Evolutionary conservation across 1,284 basidiomycete species (phyloP).

Genomic region (Microbotryum lychnidis-dioicae): DNA sequence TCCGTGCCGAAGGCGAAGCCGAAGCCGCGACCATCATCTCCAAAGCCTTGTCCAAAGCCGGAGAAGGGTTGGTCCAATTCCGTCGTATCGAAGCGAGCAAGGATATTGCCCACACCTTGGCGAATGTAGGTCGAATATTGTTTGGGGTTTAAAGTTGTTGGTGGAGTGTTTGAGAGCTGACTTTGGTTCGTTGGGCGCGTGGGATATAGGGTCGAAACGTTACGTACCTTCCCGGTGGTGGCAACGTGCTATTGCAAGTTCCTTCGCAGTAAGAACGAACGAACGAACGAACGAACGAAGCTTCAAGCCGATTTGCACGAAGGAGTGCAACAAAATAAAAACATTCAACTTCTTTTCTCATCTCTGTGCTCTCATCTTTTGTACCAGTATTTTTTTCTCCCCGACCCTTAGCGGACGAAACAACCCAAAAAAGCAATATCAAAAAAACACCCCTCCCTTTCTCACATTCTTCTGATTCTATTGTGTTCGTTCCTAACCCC

Average conservation of each 20-base stretch:
- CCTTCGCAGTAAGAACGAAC: neutral
- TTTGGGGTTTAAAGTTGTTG: too few species aligned
- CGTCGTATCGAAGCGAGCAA: conserved; percentile 96
- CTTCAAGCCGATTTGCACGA: neutral
- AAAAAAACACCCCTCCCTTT: too few species aligned
- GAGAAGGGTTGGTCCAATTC: conserved; percentile 90
- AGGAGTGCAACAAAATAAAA: too few species aligned
- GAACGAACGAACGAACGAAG: neutral
- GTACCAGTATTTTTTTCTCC: too few species aligned
- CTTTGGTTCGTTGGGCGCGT: neutral
- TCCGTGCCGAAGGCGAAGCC: conserved; percentile 96
- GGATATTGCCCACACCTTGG: conserved; percentile 63
- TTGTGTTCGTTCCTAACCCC: too few species aligned
- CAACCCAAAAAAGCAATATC: too few species aligned
- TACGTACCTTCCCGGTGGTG: conserved; percentile 43
- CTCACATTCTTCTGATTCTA: too few species aligned
- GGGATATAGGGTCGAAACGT: conserved; percentile 39
- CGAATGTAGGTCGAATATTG: conserved; percentile 18
- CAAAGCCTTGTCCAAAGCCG: conserved; percentile 82
- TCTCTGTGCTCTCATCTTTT: too few species aligned
- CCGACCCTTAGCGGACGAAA: too few species aligned
- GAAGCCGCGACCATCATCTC: conserved; percentile 93
- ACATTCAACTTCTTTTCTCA: too few species aligned
- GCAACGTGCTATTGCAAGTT: conserved; percentile 24
- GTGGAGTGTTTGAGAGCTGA: neutral